A percentile compares a stretch with the other conserved stretches of the same genome.
Evolutionary conservation across 2,329 filamentous ascomycete genomes (phyloP).

Genomic region (Hymenoscyphus albidus): DNA sequence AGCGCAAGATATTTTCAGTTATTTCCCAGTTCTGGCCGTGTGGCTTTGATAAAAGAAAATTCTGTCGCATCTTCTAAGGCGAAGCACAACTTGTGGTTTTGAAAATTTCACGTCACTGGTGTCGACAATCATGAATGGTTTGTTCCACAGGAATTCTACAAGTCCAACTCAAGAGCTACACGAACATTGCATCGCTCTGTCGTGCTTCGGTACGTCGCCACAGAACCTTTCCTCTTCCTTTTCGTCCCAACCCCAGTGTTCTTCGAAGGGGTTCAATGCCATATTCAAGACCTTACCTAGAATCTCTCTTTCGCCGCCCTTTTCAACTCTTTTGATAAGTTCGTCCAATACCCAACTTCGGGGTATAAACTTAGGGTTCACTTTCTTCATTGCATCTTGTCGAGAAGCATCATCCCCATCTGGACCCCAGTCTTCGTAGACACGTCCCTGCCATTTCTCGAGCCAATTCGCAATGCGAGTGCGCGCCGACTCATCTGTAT

Average conservation of each 20-base stretch:
- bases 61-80: not conserved
- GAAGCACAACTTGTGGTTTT: not conserved
- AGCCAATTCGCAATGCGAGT: constrained; percentile 75
- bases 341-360: constrained; percentile 92
- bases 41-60: not conserved
- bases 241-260: constrained; percentile 65
- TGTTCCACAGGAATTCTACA: not conserved
- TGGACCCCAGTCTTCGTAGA: constrained; percentile 72
- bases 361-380: constrained; percentile 92
- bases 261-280: constrained; percentile 78
- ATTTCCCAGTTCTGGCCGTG: not conserved
- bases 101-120: not conserved
- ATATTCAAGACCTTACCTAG: constrained; percentile 76
- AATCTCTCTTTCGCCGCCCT: constrained; percentile 75
- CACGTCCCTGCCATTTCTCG: constrained; percentile 66
- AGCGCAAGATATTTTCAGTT: not conserved
- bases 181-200: constrained; percentile 86
- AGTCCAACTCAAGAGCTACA: constrained; percentile 69
- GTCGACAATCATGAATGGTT: not conserved
- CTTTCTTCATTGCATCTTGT: constrained; percentile 69
- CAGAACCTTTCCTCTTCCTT: constrained; percentile 80
- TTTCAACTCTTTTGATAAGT: constrained; percentile 83
- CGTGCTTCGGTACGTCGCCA: constrained; percentile 74
- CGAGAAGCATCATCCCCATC: constrained; percentile 57
- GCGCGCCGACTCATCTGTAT: constrained; percentile 60